Percentiles rank a stretch among this genome's conserved stretches.
Conservation (phyloP, 176 grass and related monocot genomes). For the Juncus effusus region DNA sequence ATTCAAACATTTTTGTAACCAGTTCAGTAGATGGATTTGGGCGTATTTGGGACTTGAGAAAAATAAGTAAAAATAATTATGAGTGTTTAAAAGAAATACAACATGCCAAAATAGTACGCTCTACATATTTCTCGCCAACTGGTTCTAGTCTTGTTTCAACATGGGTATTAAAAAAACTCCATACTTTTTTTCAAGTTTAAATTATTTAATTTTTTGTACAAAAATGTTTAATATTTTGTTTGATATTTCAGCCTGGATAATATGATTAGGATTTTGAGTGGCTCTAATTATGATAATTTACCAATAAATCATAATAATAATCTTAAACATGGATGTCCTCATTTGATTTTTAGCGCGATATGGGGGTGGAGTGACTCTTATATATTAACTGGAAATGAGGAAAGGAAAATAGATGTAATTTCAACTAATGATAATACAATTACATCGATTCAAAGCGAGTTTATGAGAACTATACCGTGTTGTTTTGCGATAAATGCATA, state of each 20-base stretch:
- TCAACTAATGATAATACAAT: slow-evolving; percentile 16
- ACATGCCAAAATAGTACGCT: slow-evolving; percentile 44
- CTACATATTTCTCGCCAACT: slow-evolving; percentile 87
- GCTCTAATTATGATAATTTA: slow-evolving; percentile 27
- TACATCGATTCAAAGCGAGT: slow-evolving; percentile 29
- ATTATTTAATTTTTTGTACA: neutral
- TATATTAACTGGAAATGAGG: slow-evolving; percentile 39
- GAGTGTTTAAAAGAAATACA: slow-evolving; percentile 45
- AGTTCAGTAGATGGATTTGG: slow-evolving; percentile 63
- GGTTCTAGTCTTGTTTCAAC: slow-evolving; percentile 63
- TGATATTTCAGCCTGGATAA: slow-evolving; percentile 34
- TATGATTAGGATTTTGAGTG: slow-evolving; percentile 27
- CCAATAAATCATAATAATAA: slow-evolving; percentile 17
- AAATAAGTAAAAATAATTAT: slow-evolving; percentile 36
- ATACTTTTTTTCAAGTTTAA: slow-evolving; percentile 1
- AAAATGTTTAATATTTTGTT: neutral
- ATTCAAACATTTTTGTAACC: slow-evolving; percentile 57
- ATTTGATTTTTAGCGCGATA: slow-evolving; percentile 30
- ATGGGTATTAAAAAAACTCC: slow-evolving; percentile 51
- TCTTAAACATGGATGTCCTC: neutral
- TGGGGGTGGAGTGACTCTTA: slow-evolving; percentile 49
- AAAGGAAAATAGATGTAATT: slow-evolving; percentile 39
- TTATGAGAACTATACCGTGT: slow-evolving; percentile 28
- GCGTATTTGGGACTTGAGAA: slow-evolving; percentile 70
- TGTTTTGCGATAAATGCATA: slow-evolving; percentile 24